Percentiles rank a stretch among this genome's conserved stretches.
phyloP scores from a whole-genome alignment of 768 basidiomycete species.

The Xerocomellus dryophilus region DNA sequence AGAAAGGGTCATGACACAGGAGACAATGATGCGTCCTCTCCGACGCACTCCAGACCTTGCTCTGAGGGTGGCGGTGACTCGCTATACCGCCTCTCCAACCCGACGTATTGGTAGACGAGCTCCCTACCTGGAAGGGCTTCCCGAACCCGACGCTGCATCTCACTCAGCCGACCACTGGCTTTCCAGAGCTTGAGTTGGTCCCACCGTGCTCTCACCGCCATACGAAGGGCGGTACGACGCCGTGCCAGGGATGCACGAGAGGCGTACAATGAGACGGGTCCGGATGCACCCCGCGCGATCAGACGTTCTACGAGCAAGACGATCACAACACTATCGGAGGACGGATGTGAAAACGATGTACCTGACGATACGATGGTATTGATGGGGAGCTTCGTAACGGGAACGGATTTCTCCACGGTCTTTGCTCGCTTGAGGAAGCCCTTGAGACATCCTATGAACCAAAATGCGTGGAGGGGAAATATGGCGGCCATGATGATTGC shows the following conservation, averaged over 20 bases:
- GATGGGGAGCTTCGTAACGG: constrained; percentile 1
- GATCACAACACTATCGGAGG: not conserved
- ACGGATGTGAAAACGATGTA: not conserved
- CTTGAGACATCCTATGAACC: constrained; percentile 51
- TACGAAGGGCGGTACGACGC: constrained; percentile 27
- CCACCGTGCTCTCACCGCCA: constrained; percentile 29
- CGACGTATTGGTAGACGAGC: constrained; percentile 33
- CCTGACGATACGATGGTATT: constrained; percentile 5
- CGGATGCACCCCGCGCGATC: constrained; percentile 7
- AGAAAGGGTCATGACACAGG: constrained; percentile 11
- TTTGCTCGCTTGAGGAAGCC: constrained; percentile 41
- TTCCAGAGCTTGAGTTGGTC: constrained; percentile 28
- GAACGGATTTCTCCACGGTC: not conserved
- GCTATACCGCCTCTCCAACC: constrained; percentile 7
- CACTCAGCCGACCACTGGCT: constrained; percentile 25
- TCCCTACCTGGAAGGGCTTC: constrained; percentile 28
- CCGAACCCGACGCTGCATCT: constrained; percentile 30
- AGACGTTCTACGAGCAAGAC: constrained; percentile 14
- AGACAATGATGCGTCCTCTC: not conserved
- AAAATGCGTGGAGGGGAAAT: constrained; percentile 49
- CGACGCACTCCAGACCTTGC: not conserved
- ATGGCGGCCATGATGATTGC: constrained; percentile 38
- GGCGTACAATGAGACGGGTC: constrained; percentile 4
- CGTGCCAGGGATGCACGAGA: constrained; percentile 26
- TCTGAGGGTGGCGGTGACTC: not conserved